Base-by-base conservation (phyloP, 495 filamentous ascomycete species). In the Neurospora africana region DNA sequence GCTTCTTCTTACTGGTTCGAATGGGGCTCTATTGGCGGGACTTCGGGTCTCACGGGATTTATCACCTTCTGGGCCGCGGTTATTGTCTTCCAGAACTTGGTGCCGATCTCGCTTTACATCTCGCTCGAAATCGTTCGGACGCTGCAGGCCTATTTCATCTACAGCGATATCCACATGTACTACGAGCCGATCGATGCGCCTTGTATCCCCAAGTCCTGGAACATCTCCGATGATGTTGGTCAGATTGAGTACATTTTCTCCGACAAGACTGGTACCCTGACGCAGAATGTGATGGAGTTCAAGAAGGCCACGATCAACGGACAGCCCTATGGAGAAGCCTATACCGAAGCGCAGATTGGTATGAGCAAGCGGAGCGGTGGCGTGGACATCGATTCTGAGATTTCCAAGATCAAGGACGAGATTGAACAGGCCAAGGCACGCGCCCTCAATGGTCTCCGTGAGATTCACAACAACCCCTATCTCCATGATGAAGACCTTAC, bases 221-320 rank as follows among this genome's bases (percentile, higher is more conserved):
- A 98, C 80, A 98, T 99, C 72, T 97, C 94, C 2, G 96, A 99
- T 76, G 96, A 99, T 76, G 86, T 99, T 39, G 96, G 96, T 11
- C 96, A 99, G 82, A 98, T 99, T 72, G 96, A 99, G 80, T 99
- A 98, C 82, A 97, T 99, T 74, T 99, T 99, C 84, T 98, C 96
- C 1, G 96, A 99, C 84, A 99, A 99, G 82, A 99, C 96, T 3
- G 96, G 96, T 41, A 99, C 96, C 5, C 83, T 99, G 75, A 99
- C 96, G 7, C 96, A 99, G 77, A 99, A 99, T 78, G 93, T 98
- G 69, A 99, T 99, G 96, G 96, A 99, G 82, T 99, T 98, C 88
- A 98, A 98, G 81, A 99, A 99, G 78, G 91, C 89, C 72, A 96
- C 93, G 21, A 90, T 99, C 79, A 98, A 98, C 78, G 95, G 96